Evolutionary conservation across 106 monocot species (phyloP).

Genomic region (Phalaenopsis aphrodite): DNA sequence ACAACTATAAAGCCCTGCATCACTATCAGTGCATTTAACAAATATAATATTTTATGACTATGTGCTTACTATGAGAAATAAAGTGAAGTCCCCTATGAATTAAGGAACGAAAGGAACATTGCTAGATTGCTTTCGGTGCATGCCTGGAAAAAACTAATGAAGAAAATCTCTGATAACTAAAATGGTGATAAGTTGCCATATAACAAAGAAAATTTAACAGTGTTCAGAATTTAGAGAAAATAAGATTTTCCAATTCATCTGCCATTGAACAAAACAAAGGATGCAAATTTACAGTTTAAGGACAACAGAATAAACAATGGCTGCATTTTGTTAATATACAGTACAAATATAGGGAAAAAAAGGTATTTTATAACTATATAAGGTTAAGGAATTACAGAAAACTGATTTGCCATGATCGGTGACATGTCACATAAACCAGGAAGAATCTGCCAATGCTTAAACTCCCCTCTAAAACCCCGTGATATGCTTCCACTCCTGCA

Average conservation of each 20-base stretch:
- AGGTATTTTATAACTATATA: not conserved
- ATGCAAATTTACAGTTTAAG: not conserved
- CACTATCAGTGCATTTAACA: not conserved
- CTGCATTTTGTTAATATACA: not conserved
- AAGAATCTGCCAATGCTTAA: slow-evolving; percentile 94
- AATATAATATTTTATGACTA: not conserved
- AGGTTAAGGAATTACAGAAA: slow-evolving; percentile 60
- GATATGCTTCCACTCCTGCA: slow-evolving; percentile 97
- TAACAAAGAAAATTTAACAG: not conserved
- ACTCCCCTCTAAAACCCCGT: slow-evolving; percentile 97
- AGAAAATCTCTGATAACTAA: no score
- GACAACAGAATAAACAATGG: not conserved
- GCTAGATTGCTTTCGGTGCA: no score
- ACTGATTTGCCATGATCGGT: slow-evolving; percentile 94
- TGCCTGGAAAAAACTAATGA: no score
- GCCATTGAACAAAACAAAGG: not conserved
- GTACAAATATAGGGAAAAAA: not conserved
- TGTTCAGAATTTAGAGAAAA: not conserved
- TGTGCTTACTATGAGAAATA: not conserved
- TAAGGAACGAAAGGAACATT: no score
- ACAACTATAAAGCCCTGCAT: no score
- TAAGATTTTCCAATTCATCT: not conserved
- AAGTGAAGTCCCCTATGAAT: no score
- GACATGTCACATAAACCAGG: slow-evolving; percentile 87
- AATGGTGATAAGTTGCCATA: not conserved